A percentile compares a stretch with the other conserved stretches of the same genome.
These are phyloP conservation scores for Trichophyton rubrum DNA, from an alignment of 2,329 filamentous ascomycete species.

Conservation along the genomic window DNA sequence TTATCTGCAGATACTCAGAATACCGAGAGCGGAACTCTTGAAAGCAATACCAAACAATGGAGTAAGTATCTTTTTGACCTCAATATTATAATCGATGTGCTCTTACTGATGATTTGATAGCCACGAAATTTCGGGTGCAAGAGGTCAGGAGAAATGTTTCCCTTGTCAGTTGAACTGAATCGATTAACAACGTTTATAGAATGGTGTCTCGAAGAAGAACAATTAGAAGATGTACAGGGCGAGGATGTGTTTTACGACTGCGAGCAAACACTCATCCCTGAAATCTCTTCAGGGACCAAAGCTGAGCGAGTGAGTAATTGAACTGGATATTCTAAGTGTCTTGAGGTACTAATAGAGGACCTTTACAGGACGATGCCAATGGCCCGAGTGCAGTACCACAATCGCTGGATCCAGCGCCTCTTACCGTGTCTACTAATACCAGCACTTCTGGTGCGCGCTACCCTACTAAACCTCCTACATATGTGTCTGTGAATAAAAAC, in stretches of 20 bases:
- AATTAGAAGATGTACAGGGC: neutral
- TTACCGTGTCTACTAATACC: neutral
- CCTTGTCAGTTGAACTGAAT: neutral
- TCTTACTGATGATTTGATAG: neutral
- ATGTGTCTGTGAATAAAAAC: neutral
- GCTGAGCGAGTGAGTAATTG: neutral
- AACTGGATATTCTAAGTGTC: neutral
- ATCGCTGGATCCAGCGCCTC: neutral
- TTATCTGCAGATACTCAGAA: neutral
- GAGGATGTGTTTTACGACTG: neutral
- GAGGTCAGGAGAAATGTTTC: neutral
- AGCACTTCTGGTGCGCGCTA: neutral
- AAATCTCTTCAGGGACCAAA: neutral
- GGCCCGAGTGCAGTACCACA: neutral
- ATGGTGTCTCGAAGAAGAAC: constrained; percentile 1
- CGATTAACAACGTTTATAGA: neutral
- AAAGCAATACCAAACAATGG: neutral
- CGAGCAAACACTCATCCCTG: neutral
- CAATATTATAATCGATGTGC: neutral
- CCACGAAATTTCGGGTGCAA: constrained; percentile 2
- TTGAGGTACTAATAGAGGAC: neutral
- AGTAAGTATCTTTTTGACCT: neutral
- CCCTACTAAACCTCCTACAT: neutral
- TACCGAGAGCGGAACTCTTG: neutral
- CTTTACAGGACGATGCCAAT: neutral